Evolutionary conservation across 495 filamentous ascomycete species (phyloP), one percentile per base, ranked within the genome.

Genomic region (Alectoria sarmentosa): DNA sequence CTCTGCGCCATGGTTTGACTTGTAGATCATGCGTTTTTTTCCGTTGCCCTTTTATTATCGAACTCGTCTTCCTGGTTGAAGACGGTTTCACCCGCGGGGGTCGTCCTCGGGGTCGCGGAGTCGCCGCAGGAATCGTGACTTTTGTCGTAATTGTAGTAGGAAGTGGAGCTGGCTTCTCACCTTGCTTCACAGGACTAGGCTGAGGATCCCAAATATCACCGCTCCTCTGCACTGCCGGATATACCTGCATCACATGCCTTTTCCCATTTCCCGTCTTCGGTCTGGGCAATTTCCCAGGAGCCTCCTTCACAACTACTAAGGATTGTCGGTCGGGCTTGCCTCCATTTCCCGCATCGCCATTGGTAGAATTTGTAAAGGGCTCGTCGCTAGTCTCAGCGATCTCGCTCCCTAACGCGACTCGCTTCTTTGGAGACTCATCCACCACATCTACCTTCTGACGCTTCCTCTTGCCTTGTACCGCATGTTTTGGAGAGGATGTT

Each of bases 381-480:
- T 34, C 52, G 7, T 55, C 28, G 11, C 14, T n/a, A 34, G 38
- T 48, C 32, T 1, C 3, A 9, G 17, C 32, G 2, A 3, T 23
- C 26, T 15, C 36, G 21, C 8, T 34, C 0, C 19, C 4, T 36
- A 3, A 57, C n/a, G 21, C n/a, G 4, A 57, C 32, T 26, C 49
- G 64, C 54, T 57, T 62, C 23, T 48, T 58, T 4, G 37, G 38
- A 26, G 64, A 21, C 3, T 10, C 38, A 17, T 56, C 48, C 15
- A 26, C n/a, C n/a, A 17, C 49, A 56, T 32, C 54, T 38, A n/a
- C 6, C 11, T 48, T n/a, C 15, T 36, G 34, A 37, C 65, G 65
- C 55, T 63, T 66, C 14, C 65, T 66, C 65, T 63, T 66, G 21
- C 19, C 34, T 28, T 17, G 23, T 1, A 52, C 44, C 1, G 41